phyloP scores from a whole-genome alignment of 257 asterid genomes.

The Cinchona pubescens region DNA sequence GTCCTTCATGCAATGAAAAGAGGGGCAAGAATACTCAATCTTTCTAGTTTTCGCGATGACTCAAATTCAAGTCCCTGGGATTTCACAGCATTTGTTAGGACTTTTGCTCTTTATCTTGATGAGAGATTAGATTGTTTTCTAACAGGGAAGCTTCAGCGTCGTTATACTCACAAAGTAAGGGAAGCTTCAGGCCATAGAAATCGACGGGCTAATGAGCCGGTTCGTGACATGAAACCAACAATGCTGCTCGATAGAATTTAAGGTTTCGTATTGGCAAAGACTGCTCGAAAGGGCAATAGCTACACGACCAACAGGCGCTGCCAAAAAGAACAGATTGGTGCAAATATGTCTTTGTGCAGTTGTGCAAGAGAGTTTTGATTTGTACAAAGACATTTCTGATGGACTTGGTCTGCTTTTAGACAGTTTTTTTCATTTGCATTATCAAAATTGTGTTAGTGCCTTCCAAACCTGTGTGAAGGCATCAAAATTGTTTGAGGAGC shows the following conservation, averaged over 20 bases:
- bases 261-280: slow-evolving; percentile 72
- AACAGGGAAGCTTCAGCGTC: slow-evolving; percentile 66
- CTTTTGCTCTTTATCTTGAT: slow-evolving; percentile 72
- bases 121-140: slow-evolving; percentile 80
- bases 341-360: slow-evolving; percentile 55
- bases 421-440: slow-evolving; percentile 62
- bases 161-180: slow-evolving; percentile 29
- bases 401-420: slow-evolving; percentile 65
- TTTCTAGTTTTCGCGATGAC: slow-evolving; percentile 66
- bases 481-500: slow-evolving; percentile 65
- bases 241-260: slow-evolving; percentile 69
- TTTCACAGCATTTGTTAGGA: slow-evolving; percentile 79
- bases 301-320: slow-evolving; percentile 67
- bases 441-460: slow-evolving; percentile 58
- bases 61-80: slow-evolving; percentile 85
- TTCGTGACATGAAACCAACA: slow-evolving; percentile 64
- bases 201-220: slow-evolving; percentile 40
- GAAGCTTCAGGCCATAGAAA: slow-evolving; percentile 28
- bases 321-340: slow-evolving; percentile 52
- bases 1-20: slow-evolving; percentile 84
- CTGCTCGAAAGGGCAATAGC: slow-evolving; percentile 71
- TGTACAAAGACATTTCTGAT: slow-evolving; percentile 69
- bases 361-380: slow-evolving; percentile 74
- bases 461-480: slow-evolving; percentile 74
- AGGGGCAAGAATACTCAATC: slow-evolving; percentile 75